phyloP scores from a whole-genome alignment of 176 grass and related monocot species.

The Chloris gayana region DNA sequence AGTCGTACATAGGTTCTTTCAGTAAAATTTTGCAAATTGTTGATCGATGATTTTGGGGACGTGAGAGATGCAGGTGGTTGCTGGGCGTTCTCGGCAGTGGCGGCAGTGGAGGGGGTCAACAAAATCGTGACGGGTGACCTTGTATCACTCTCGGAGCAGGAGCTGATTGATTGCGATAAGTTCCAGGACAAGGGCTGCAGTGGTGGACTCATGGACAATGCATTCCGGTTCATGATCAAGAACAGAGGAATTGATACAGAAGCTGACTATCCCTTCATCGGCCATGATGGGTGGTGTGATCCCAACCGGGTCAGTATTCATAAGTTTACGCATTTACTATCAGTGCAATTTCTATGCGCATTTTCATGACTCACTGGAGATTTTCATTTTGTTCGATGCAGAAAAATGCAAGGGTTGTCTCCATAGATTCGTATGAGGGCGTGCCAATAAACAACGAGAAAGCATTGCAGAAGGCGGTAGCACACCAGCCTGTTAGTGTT shows the following conservation, averaged over 20 bases:
- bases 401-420: neutral
- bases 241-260: slow-evolving; percentile 14
- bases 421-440: neutral
- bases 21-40: neutral
- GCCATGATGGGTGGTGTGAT: neutral
- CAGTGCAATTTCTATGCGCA: neutral
- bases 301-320: neutral
- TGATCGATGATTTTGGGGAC: neutral
- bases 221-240: slow-evolving; percentile 15
- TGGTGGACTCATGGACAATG: neutral
- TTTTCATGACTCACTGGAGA: neutral
- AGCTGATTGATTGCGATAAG: slow-evolving; percentile 55
- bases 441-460: slow-evolving; percentile 30
- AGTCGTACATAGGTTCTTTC: neutral
- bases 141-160: slow-evolving; percentile 60
- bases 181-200: slow-evolving; percentile 1
- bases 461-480: slow-evolving; percentile 42
- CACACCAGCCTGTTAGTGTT: slow-evolving; percentile 57
- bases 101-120: slow-evolving; percentile 61
- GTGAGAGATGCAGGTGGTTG: slow-evolving; percentile 18
- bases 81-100: slow-evolving; percentile 38
- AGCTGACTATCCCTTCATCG: slow-evolving; percentile 1
- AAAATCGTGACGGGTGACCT: slow-evolving; percentile 53
- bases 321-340: neutral
- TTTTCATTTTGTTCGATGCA: neutral